Conservation (phyloP, 371 early-diverging fungal genomes). For the Capillidium rhysosporum region DNA sequence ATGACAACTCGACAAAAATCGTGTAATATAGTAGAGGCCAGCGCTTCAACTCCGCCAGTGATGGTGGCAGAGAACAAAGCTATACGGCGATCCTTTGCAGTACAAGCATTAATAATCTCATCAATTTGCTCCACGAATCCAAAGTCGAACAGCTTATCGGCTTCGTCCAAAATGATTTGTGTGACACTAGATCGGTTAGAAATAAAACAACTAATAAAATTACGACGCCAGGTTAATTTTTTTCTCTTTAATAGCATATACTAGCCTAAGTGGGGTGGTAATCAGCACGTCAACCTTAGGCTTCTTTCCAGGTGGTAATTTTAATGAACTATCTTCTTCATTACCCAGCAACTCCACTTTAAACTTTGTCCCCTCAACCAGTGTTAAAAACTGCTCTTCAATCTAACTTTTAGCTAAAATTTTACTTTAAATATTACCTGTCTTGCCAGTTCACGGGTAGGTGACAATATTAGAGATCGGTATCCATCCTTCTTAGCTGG, state of each 20-base stretch:
- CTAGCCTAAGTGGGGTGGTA: constrained; percentile 76
- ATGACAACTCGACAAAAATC: constrained; percentile 76
- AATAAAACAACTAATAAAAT: constrained; percentile 4
- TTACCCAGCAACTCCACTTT: constrained; percentile 63
- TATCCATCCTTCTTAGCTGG: constrained; percentile 47
- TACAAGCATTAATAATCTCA: constrained; percentile 74
- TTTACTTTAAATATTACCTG: constrained; percentile 34
- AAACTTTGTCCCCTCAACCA: constrained; percentile 49
- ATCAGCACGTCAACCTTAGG: constrained; percentile 76
- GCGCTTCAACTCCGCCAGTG: constrained; percentile 69
- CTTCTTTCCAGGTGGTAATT: constrained; percentile 36
- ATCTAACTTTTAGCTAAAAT: constrained; percentile 22
- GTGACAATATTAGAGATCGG: constrained; percentile 82
- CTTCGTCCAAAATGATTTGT: constrained; percentile 78
- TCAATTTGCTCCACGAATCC: constrained; percentile 84
- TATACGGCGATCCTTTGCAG: constrained; percentile 45
- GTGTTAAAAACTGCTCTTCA: constrained; percentile 44
- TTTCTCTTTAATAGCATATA: constrained; percentile 64
- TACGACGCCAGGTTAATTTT: constrained; percentile 51
- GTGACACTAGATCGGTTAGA: constrained; percentile 20
- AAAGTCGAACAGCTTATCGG: constrained; percentile 74
- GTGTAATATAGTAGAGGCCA: constrained; percentile 76
- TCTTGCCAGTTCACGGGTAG: constrained; percentile 92
- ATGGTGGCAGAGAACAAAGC: constrained; percentile 90
- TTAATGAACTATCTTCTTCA: constrained; percentile 34